Base-by-base conservation (phyloP, 2,329 filamentous ascomycete species). In the Ceratocystis smalleyi region DNA sequence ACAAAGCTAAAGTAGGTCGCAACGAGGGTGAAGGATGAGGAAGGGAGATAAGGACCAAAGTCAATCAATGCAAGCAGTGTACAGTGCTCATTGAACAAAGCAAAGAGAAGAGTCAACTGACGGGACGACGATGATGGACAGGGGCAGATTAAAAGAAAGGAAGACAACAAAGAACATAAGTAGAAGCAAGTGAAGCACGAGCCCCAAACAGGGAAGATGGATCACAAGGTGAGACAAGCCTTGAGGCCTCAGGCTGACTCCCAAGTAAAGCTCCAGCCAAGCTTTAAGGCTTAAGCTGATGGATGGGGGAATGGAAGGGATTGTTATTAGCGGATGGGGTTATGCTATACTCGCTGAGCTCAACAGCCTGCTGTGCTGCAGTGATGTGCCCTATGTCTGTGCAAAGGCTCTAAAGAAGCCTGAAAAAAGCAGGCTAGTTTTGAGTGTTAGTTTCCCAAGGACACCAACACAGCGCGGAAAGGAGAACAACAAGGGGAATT, bases 161-260 rank as follows among this genome's bases (percentile, higher is more conserved):
- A 22, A 60, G n/a, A 15, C 12, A 32, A n/a, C 22, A 30, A n/a
- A 43, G n/a, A 43, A 19, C 32, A 57, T 22, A n/a, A 35, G 54
- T 30, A 57, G 24, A 30, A 57, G 54, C 54, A 40, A 40, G 27
- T 22, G 19, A 54, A 27, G 24, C 49, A 54, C 49, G 49, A 54
- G 49, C 51, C 24, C 30, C 54, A 57, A n/a, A 57, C 54, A 57
- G 32, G 54, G 54, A 57, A 57, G 54, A 57, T 30, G 30, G 54
- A 57, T 57, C 24, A 22, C 54, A 35, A 57, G 54, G 54, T 57
- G 54, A 57, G 54, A 57, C 54, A 57, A 57, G 54, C 24, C 54
- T 19, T 15, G 10, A 40, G 35, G 35, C 35, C 35, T 40, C 35
- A 40, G 35, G 35, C 35, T 40, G 35, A 40, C 17, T n/a, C 27